Base-by-base conservation (phyloP, 2,329 filamentous ascomycete genomes). In the Fusarium ambrosium region DNA sequence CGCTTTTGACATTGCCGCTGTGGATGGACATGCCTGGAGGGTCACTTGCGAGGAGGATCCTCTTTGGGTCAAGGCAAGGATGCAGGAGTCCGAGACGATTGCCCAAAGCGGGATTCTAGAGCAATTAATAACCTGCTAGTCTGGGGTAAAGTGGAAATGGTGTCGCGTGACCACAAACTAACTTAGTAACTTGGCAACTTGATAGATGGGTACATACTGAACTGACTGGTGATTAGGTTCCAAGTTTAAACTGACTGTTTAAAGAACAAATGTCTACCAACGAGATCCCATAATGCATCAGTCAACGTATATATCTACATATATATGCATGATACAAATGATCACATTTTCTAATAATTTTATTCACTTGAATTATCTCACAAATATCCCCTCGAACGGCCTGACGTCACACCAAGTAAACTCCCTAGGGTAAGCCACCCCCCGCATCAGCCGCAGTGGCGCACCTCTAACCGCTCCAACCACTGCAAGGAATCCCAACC, bases 401-500 rank as follows among this genome's bases (percentile, higher is more conserved):
- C 41, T 43, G n/a, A 43, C 41, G 41, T 43, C 41, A 43, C 41
- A 14, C n/a, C 39, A 14, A 43, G 11, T 4, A 48, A 48, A 48
- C 43, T 6, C 43, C 43, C 13, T 48, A 48, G 43, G 43, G 20
- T 48, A 48, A 48, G 43, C 43, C 43, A 48, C 22, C 43, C 41
- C 41, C 41, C 20, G 7, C 41, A 45, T 45, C 41, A 48, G 43
- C 43, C 43, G 20, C 43, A 48, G 43, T 48, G 43, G 43, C 43
- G 43, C 14, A 48, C 13, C 7, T 48, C 13, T 16, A 48, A 24
- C 43, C 43, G 43, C 43, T 48, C 43, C 43, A 48, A 48, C 43
- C 43, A 48, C 43, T 48, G 43, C 13, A 24, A 48, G 20, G 4
- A 48, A 48, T 16, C 5, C 22, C 9, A 51, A 29, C 48, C 24